Evolutionary conservation across 73 alveolate species (phyloP).

Genomic region (Paramecium tetraurelia): DNA sequence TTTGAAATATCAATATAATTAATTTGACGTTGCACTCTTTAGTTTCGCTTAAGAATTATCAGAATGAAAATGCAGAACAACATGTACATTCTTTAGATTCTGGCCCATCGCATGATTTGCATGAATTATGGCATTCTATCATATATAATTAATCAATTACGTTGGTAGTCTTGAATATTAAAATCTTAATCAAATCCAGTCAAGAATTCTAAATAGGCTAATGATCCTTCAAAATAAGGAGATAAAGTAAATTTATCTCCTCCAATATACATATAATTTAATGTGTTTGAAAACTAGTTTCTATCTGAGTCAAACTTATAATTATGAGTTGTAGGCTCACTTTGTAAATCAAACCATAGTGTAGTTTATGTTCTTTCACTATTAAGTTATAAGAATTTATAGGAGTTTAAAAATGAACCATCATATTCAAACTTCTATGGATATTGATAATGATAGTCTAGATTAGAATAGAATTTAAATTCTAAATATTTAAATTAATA

Average conservation of each 20-base stretch:
- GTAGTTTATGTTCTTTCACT: background rate
- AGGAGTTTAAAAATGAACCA: background rate
- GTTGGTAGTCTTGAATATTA: background rate
- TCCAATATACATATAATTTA: background rate
- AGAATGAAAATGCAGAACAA: background rate
- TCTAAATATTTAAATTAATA: background rate
- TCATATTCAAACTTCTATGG: background rate
- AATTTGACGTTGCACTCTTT: background rate
- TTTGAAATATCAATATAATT: background rate
- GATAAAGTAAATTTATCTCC: background rate
- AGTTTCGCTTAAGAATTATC: background rate
- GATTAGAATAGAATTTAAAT: background rate
- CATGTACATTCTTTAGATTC: background rate
- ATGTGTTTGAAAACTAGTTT: background rate
- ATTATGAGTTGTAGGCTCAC: background rate
- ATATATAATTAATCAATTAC: background rate
- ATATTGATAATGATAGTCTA: background rate
- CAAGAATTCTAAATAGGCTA: background rate
- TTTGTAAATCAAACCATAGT: background rate
- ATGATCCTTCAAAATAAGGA: background rate
- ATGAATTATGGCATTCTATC: background rate
- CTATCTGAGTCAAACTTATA: background rate
- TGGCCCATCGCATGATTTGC: background rate
- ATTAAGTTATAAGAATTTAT: background rate
- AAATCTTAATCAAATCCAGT: background rate